Percentiles rank a stretch among this genome's conserved stretches.
Evolutionary conservation across 2,329 filamentous ascomycete species (phyloP).

Genomic region (Endocalyx cinctus): DNA sequence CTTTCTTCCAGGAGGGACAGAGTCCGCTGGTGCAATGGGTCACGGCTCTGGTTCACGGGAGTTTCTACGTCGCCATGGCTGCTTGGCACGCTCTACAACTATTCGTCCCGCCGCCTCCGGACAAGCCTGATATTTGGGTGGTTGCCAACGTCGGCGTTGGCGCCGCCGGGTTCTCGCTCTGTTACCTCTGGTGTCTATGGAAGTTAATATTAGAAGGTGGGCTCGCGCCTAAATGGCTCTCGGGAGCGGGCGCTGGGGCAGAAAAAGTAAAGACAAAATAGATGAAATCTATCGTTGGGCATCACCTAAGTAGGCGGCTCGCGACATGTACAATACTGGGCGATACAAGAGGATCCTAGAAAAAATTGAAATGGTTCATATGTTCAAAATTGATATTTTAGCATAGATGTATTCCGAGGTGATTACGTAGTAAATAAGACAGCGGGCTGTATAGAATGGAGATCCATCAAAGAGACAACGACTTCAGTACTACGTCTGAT

Average conservation of each 20-base stretch:
- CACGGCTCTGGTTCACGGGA: slow-evolving; percentile 65
- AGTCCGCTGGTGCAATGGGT: slow-evolving; percentile 47
- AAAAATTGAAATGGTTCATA: too few species aligned
- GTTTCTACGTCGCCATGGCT: slow-evolving; percentile 73
- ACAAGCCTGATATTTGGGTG: slow-evolving; percentile 91
- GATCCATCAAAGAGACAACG: too few species aligned
- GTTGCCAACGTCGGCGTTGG: slow-evolving; percentile 86
- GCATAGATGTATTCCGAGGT: too few species aligned
- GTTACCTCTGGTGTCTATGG: slow-evolving; percentile 88
- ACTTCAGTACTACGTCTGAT: too few species aligned
- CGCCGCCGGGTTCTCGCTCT: slow-evolving; percentile 76
- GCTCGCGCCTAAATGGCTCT: slow-evolving; percentile 30
- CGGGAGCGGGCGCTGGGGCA: slow-evolving; percentile 9
- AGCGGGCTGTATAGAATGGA: too few species aligned
- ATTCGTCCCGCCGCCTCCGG: slow-evolving; percentile 60
- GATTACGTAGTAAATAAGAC: too few species aligned
- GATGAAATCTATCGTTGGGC: too few species aligned
- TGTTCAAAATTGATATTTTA: too few species aligned
- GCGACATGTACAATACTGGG: too few species aligned
- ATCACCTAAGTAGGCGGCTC: too few species aligned
- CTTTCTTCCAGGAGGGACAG: slow-evolving; percentile 56
- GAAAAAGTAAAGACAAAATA: slow-evolving; percentile 23
- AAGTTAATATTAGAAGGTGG: slow-evolving; percentile 59
- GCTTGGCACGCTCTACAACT: slow-evolving; percentile 76
- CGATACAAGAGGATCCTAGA: too few species aligned